These are phyloP conservation scores for Fusarium xyrophilum DNA, from an alignment of 2,329 filamentous ascomycete species.

Conservation along the genomic window DNA sequence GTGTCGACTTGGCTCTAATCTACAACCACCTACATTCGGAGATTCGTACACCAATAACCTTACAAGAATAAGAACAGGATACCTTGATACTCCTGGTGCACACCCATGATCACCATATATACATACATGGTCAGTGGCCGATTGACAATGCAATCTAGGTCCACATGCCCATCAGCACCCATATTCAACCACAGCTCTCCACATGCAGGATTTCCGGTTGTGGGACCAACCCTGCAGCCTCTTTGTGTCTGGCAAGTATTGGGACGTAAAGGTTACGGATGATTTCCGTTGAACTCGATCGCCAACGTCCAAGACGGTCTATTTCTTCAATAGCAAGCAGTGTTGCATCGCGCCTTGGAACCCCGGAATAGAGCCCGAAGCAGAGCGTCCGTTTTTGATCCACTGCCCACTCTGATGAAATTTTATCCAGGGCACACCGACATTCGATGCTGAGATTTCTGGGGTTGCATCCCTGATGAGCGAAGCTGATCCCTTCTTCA, in stretches of 20 bases:
- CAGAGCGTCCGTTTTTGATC: conserved; percentile 16
- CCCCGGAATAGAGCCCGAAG: conserved; percentile 7
- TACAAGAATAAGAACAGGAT: conserved; percentile 1
- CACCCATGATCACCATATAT: conserved; percentile 35
- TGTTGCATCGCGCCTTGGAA: conserved; percentile 26
- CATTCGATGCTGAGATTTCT: conserved; percentile 25
- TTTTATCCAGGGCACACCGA: conserved; percentile 24
- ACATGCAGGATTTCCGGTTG: conserved; percentile 32
- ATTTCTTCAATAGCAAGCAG: conserved; percentile 12
- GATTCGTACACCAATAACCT: conserved; percentile 3
- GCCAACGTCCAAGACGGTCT: conserved; percentile 13
- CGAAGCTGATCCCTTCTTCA: conserved; percentile 27
- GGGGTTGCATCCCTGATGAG: conserved; percentile 22
- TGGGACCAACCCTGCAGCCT: conserved; percentile 37
- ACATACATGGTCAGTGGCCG: conserved; percentile 29
- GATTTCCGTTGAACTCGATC: conserved; percentile 17
- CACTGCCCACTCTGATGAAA: neutral
- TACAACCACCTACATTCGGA: conserved; percentile 19
- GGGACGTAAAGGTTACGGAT: conserved; percentile 8
- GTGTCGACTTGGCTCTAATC: conserved; percentile 11
- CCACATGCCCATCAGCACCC: conserved; percentile 38
- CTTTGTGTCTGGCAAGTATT: conserved; percentile 11
- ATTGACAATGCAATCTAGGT: conserved; percentile 38
- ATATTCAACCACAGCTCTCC: conserved; percentile 1
- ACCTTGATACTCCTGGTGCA: conserved; percentile 13